phyloP scores from a whole-genome alignment of 257 asterid species.

The Penstemon davidsonii region DNA sequence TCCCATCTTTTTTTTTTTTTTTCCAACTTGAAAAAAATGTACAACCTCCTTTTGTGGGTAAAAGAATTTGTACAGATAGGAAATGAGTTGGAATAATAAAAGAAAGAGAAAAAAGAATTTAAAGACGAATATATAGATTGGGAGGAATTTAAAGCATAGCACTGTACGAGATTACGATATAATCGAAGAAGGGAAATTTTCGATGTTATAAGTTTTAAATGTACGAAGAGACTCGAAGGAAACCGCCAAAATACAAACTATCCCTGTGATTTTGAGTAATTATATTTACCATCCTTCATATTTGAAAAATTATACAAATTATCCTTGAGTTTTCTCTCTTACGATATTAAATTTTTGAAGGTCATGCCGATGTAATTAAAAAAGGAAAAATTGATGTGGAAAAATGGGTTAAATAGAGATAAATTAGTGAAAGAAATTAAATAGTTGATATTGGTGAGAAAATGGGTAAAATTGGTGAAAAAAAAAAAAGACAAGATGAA shows the following conservation, averaged over 20 bases:
- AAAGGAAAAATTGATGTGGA: too few relatives aligned
- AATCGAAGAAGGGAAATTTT: slow-evolving; percentile 26
- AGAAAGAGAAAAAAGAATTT: slow-evolving; percentile 5
- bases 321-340: too few relatives aligned
- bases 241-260: slow-evolving; percentile 41
- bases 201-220: slow-evolving; percentile 27
- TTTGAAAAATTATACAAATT: too few relatives aligned
- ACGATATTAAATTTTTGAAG: too few relatives aligned
- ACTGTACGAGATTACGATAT: slow-evolving; percentile 18
- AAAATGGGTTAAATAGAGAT: too few relatives aligned
- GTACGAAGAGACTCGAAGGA: slow-evolving; percentile 27
- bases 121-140: not conserved
- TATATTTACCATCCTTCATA: too few relatives aligned
- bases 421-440: too few relatives aligned
- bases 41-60: not conserved
- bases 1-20: slow-evolving; percentile 48
- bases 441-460: too few relatives aligned
- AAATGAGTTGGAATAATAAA: slow-evolving; percentile 18
- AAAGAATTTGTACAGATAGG: not conserved
- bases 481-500: too few relatives aligned
- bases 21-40: slow-evolving; percentile 6
- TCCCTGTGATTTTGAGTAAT: not conserved
- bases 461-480: too few relatives aligned
- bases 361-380: too few relatives aligned
- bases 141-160: not conserved